Conservation (phyloP, 768 basidiomycete genomes). For the Inosperma sp. region DNA sequence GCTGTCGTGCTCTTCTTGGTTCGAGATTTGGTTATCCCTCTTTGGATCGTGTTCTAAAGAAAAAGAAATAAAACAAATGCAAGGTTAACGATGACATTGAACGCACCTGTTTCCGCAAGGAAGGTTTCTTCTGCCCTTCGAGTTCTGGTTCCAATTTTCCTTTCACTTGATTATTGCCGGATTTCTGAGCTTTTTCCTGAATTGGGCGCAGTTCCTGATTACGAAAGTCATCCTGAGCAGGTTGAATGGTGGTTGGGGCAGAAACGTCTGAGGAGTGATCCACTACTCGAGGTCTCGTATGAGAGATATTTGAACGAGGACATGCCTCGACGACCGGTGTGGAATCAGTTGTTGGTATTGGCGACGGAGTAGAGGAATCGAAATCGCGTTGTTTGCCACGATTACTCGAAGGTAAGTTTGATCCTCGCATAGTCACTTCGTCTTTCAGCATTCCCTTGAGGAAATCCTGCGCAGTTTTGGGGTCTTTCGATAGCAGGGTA, state of each 20-base stretch:
- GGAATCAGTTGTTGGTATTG: too few species aligned
- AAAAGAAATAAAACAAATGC: constrained; percentile 6
- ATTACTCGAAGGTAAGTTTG: neutral
- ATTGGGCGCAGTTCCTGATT: too few species aligned
- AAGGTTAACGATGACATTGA: constrained; percentile 19
- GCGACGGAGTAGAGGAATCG: neutral
- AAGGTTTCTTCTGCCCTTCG: too few species aligned
- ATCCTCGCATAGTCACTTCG: neutral
- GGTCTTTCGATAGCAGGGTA: neutral
- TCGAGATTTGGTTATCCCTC: constrained; percentile 25
- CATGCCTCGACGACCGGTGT: too few species aligned
- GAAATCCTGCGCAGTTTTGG: neutral
- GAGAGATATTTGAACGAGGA: too few species aligned
- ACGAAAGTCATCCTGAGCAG: too few species aligned
- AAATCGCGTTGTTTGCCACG: neutral
- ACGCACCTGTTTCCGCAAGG: neutral
- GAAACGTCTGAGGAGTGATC: too few species aligned
- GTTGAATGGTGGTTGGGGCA: too few species aligned
- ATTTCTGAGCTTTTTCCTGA: neutral
- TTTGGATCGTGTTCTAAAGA: constrained; percentile 12
- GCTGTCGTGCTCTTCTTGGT: constrained; percentile 5
- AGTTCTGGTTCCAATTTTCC: neutral
- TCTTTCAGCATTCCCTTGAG: constrained; percentile 8
- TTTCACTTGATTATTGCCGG: neutral
- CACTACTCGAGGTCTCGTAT: too few species aligned